phyloP scores from a whole-genome alignment of 371 early-diverging fungal species.

The Rhizopus arrhizus region DNA sequence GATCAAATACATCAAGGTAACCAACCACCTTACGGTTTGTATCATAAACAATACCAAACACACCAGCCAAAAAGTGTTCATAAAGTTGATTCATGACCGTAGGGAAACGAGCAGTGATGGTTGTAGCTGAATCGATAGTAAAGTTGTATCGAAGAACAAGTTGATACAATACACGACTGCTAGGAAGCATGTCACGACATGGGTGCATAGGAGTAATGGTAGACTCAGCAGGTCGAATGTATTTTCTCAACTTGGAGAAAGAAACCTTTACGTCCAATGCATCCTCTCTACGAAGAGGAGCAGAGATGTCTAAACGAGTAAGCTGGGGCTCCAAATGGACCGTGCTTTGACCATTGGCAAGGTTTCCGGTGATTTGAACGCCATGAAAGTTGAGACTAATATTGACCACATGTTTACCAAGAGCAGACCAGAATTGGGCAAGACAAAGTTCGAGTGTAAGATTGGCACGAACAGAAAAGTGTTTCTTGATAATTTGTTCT shows the following conservation, averaged over 20 bases:
- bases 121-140: constrained; percentile 53
- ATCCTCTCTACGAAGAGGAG: constrained; percentile 75
- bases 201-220: constrained; percentile 66
- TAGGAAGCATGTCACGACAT: constrained; percentile 78
- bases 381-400: constrained; percentile 84
- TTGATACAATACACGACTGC: constrained; percentile 66
- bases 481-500: constrained; percentile 55
- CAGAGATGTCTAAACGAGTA: constrained; percentile 72
- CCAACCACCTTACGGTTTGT: constrained; percentile 66
- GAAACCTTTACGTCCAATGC: constrained; percentile 60
- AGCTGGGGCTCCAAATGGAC: constrained; percentile 45
- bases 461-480: constrained; percentile 72
- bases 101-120: constrained; percentile 68
- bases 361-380: constrained; percentile 61
- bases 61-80: constrained; percentile 58
- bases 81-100: constrained; percentile 66
- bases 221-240: constrained; percentile 69
- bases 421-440: constrained; percentile 89
- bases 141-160: constrained; percentile 77
- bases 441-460: constrained; percentile 76
- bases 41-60: constrained; percentile 63
- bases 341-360: constrained; percentile 63
- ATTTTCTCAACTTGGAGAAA: constrained; percentile 64
- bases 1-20: constrained; percentile 76
- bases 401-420: constrained; percentile 72